phyloP scores from a whole-genome alignment of 805 yeast species.

The Hagleromyces aurorensis region DNA sequence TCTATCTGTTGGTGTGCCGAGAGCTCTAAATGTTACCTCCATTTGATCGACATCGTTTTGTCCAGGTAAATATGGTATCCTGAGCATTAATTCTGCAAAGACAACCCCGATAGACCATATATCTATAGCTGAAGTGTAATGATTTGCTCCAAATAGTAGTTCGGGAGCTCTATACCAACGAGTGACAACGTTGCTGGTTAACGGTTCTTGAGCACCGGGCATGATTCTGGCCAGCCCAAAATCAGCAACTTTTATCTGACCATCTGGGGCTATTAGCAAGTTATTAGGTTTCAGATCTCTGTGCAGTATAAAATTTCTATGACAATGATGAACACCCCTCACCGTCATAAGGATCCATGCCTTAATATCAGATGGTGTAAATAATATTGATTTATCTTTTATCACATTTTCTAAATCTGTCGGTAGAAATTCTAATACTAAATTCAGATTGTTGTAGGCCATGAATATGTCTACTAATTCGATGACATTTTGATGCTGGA shows the following conservation, averaged over 20 bases:
- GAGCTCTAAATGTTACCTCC: slow-evolving; percentile 87
- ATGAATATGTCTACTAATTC: slow-evolving; percentile 85
- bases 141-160: slow-evolving; percentile 76
- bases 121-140: slow-evolving; percentile 85
- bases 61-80: slow-evolving; percentile 94
- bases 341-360: slow-evolving; percentile 92
- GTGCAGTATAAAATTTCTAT: slow-evolving; percentile 81
- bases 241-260: slow-evolving; percentile 91
- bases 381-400: slow-evolving; percentile 67
- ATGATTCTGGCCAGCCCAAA: slow-evolving; percentile 88
- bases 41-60: slow-evolving; percentile 83
- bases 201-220: slow-evolving; percentile 64
- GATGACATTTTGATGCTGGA: slow-evolving; percentile 72
- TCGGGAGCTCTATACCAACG: slow-evolving; percentile 99
- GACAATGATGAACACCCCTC: slow-evolving; percentile 93
- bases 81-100: slow-evolving; percentile 90
- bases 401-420: slow-evolving; percentile 86
- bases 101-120: slow-evolving; percentile 96
- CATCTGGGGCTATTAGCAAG: slow-evolving; percentile 76
- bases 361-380: slow-evolving; percentile 81
- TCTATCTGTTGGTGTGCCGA: slow-evolving; percentile 92
- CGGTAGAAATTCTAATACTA: slow-evolving; percentile 90
- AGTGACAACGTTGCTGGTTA: slow-evolving; percentile 93
- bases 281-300: slow-evolving; percentile 93
- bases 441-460: slow-evolving; percentile 53